Percentiles rank a stretch among this genome's conserved stretches.
phyloP scores from a whole-genome alignment of 2,329 filamentous ascomycete species.

The Ceratocystis colombiana region DNA sequence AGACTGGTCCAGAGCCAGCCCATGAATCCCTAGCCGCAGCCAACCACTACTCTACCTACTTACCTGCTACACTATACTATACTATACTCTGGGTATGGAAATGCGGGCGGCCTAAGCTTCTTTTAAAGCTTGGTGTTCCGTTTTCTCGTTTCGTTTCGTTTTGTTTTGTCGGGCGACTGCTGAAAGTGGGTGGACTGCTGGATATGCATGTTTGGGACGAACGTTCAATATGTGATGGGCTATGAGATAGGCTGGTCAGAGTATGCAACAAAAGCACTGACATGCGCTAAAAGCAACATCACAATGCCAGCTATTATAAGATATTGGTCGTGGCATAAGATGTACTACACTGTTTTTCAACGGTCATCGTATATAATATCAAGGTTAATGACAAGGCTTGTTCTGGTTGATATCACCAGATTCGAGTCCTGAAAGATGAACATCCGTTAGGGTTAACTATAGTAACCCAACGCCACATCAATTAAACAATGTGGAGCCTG shows the following conservation, averaged over 20 bases:
- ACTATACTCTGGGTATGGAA: not conserved
- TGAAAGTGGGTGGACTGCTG: not conserved
- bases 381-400: too few species aligned
- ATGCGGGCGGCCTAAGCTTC: constrained; percentile 4
- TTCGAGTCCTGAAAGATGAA: too few species aligned
- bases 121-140: constrained; percentile 4
- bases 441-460: rapidly evolving
- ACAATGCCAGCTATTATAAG: not conserved
- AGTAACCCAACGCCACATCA: constrained; percentile 14
- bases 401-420: too few species aligned
- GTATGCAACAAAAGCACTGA: constrained; percentile 7
- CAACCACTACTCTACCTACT: too few species aligned
- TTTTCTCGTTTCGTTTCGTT: constrained; percentile 3
- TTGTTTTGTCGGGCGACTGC: not conserved
- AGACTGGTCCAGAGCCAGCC: constrained; percentile 20
- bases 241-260: not conserved
- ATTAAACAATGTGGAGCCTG: constrained; percentile 14
- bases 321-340: not conserved
- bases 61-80: not conserved
- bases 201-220: not conserved
- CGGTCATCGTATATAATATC: too few species aligned
- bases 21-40: constrained; percentile 13
- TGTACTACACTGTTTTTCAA: too few species aligned
- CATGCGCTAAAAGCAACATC: constrained; percentile 1
- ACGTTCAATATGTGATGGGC: not conserved